Conservation (phyloP, 73 alveolate genomes). For the Diophrys appendiculata region DNA sequence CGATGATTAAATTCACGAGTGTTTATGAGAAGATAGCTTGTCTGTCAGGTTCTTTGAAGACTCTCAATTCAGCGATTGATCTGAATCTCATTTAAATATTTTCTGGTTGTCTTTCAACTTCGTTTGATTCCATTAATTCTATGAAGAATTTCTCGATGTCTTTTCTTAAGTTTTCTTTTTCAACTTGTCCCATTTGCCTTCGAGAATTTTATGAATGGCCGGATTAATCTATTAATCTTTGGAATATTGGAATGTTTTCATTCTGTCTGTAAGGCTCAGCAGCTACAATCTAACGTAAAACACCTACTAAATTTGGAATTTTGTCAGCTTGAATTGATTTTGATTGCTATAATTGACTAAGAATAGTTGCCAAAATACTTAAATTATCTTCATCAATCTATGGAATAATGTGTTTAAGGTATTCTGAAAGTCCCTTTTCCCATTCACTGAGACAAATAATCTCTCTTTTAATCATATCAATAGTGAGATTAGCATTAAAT, state of each 20-base stretch:
- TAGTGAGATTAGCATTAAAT: conserved; percentile 18
- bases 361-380: background rate
- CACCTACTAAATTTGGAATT: background rate
- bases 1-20: background rate
- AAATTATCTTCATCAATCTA: background rate
- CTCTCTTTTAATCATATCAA: conserved; percentile 29
- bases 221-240: too few species aligned
- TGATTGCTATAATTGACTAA: background rate
- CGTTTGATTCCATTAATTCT: background rate
- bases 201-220: background rate
- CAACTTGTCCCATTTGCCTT: background rate
- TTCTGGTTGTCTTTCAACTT: background rate
- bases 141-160: background rate
- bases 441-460: conserved; percentile 41
- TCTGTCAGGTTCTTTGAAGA: background rate
- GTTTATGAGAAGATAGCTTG: background rate
- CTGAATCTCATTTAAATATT: background rate
- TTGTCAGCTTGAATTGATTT: background rate
- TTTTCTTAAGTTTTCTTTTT: background rate
- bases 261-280: background rate
- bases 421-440: conserved; percentile 15
- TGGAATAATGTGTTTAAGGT: background rate
- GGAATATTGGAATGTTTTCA: background rate
- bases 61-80: background rate
- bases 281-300: background rate